Evolutionary conservation across 768 basidiomycete genomes (phyloP).

Genomic region (Melanogaster broomeanus): DNA sequence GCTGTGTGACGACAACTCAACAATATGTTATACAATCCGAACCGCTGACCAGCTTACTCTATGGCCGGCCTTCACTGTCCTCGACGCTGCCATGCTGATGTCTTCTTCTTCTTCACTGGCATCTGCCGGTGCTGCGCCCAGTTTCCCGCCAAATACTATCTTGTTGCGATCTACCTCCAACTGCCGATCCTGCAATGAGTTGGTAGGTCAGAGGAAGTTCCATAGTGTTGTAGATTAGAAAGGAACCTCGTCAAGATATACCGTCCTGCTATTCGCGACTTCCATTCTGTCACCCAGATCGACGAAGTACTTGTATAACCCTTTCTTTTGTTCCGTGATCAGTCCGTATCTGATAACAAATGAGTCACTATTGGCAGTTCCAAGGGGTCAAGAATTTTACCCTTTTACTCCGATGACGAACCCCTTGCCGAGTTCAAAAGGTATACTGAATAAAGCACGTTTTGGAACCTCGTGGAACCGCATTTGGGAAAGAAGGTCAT

Average conservation of each 20-base stretch:
- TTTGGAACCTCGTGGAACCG: conserved; percentile 82
- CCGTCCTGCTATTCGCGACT: conserved; percentile 67
- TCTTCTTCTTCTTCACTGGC: conserved; percentile 37
- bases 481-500: conserved; percentile 79
- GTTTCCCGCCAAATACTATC: conserved; percentile 32
- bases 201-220: conserved; percentile 3
- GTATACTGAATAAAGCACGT: conserved; percentile 78
- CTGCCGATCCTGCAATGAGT: conserved; percentile 25
- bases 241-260: conserved; percentile 70
- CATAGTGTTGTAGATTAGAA: not conserved
- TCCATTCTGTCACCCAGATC: conserved; percentile 79
- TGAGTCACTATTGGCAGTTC: conserved; percentile 1
- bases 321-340: conserved; percentile 86
- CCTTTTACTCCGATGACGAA: conserved; percentile 83
- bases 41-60: conserved; percentile 40
- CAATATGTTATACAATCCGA: not conserved
- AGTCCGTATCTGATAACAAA: conserved; percentile 69
- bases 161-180: conserved; percentile 27
- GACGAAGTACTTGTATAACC: conserved; percentile 78
- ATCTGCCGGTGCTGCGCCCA: conserved; percentile 39
- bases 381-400: conserved; percentile 37
- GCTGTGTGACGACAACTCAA: conserved; percentile 41
- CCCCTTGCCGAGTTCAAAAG: conserved; percentile 74
- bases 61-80: conserved; percentile 51
- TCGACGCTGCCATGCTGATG: conserved; percentile 36